Conservation (phyloP, 805 yeast genomes). For the Priceomyces fermenticarens region DNA sequence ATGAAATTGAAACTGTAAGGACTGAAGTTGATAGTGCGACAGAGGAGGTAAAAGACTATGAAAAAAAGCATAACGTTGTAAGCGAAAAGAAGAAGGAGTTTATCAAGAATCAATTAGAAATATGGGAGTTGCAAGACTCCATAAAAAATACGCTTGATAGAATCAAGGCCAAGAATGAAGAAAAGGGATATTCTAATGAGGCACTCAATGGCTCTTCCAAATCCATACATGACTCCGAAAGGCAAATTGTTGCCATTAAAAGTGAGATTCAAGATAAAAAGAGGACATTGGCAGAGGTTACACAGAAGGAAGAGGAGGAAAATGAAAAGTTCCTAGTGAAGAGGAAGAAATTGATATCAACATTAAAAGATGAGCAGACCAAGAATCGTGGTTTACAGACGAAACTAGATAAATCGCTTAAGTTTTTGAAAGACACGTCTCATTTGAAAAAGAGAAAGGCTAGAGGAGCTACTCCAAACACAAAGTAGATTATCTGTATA, state of each 20-base stretch:
- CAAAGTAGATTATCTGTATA: slow-evolving; percentile 3
- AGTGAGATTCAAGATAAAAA: slow-evolving; percentile 13
- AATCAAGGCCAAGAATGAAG: slow-evolving; percentile 49
- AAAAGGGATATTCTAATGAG: slow-evolving; percentile 58
- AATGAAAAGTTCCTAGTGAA: slow-evolving; percentile 17
- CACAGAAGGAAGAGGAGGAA: slow-evolving; percentile 19
- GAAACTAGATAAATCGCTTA: slow-evolving; percentile 31
- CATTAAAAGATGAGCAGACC: slow-evolving; percentile 21
- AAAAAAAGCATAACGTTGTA: slow-evolving; percentile 16
- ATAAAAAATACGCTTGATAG: slow-evolving; percentile 42
- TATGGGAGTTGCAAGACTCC: slow-evolving; percentile 45
- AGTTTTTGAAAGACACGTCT: slow-evolving; percentile 36
- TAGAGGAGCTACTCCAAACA: slow-evolving; percentile 34
- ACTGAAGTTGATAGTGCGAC: slow-evolving; percentile 21
- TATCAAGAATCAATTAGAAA: slow-evolving; percentile 37
- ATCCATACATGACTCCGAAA: slow-evolving; percentile 46
- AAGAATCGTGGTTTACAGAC: slow-evolving; percentile 21
- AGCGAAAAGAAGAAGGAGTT: slow-evolving; percentile 15
- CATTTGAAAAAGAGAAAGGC: slow-evolving; percentile 42
- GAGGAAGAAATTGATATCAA: slow-evolving; percentile 15
- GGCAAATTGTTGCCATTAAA: slow-evolving; percentile 22
- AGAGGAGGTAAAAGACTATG: slow-evolving; percentile 26
- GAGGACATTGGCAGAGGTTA: slow-evolving; percentile 17
- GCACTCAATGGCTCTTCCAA: slow-evolving; percentile 55
- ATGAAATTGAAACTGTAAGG: slow-evolving; percentile 24